Percentiles rank a stretch among this genome's conserved stretches.
Conservation (phyloP, 1,139 yeast species). For the Hansenula anomala region DNA sequence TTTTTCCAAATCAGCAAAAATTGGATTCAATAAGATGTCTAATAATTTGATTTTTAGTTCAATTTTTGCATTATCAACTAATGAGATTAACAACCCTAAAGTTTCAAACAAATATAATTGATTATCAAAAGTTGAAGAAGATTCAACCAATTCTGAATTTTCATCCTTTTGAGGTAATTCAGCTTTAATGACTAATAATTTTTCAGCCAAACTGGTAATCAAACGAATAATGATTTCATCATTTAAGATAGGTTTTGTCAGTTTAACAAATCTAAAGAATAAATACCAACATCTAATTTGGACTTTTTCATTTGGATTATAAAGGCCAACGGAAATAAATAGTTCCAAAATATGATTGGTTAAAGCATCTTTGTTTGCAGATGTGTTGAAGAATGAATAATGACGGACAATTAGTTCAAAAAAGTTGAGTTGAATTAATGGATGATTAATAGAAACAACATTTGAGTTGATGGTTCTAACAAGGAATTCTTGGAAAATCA, state of each 20-base stretch:
- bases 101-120: constrained; percentile 85
- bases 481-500: constrained; percentile 48
- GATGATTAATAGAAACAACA: constrained; percentile 55
- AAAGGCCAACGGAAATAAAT: constrained; percentile 80
- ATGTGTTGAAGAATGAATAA: constrained; percentile 55
- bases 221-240: constrained; percentile 47
- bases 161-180: constrained; percentile 40
- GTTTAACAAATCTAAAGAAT: constrained; percentile 75
- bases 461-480: constrained; percentile 60
- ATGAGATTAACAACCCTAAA: constrained; percentile 60
- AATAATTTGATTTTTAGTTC: constrained; percentile 39
- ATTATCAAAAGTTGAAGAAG: constrained; percentile 63
- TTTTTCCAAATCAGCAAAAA: constrained; percentile 68
- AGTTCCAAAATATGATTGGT: constrained; percentile 64
- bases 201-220: constrained; percentile 37
- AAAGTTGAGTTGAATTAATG: constrained; percentile 71
- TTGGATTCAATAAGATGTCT: constrained; percentile 69
- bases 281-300: constrained; percentile 87
- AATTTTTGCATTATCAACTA: constrained; percentile 33
- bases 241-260: constrained; percentile 62
- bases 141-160: constrained; percentile 51
- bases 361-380: constrained; percentile 41
- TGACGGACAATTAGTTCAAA: constrained; percentile 86
- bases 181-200: constrained; percentile 58
- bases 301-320: constrained; percentile 66